A percentile compares a stretch with the other conserved stretches of the same genome.
phyloP scores from a whole-genome alignment of 108 stramenopile species.

The Cylindrotheca closterium region DNA sequence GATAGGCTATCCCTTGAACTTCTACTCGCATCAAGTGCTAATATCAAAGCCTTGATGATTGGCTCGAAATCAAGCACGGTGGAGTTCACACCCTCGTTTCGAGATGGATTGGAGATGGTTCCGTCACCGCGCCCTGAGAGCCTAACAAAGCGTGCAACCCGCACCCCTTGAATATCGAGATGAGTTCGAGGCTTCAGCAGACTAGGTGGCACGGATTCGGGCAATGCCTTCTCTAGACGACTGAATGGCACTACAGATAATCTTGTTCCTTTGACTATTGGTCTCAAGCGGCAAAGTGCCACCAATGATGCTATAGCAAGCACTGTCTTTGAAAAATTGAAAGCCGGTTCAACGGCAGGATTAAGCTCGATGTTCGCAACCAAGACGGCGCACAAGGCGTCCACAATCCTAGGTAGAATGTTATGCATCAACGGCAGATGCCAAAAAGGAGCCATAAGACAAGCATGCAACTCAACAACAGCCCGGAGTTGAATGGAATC shows the following conservation, averaged over 20 bases:
- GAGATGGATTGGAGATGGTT: no score
- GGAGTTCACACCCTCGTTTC: no score
- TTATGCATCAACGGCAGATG: background rate
- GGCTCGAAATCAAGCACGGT: no score
- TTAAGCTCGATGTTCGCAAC: no score
- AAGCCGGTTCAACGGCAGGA: background rate
- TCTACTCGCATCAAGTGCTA: background rate
- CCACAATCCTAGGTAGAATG: background rate
- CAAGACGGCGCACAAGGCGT: background rate
- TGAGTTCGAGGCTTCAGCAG: no score
- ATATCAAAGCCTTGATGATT: background rate
- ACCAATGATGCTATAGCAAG: constrained; percentile 5
- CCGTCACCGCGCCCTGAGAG: no score
- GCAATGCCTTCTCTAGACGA: no score
- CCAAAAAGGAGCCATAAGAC: background rate
- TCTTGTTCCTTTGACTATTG: background rate
- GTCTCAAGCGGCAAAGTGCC: constrained; percentile 5
- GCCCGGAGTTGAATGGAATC: background rate
- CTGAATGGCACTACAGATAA: background rate
- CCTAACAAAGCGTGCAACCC: no score
- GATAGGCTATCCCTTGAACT: background rate
- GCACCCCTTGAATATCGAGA: no score
- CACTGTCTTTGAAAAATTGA: constrained; percentile 5
- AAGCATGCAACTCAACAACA: background rate
- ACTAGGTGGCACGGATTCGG: no score